These are phyloP conservation scores for Pythium aristosporum DNA, from an alignment of 352 stramenopile genomes.

Conservation along the genomic window DNA sequence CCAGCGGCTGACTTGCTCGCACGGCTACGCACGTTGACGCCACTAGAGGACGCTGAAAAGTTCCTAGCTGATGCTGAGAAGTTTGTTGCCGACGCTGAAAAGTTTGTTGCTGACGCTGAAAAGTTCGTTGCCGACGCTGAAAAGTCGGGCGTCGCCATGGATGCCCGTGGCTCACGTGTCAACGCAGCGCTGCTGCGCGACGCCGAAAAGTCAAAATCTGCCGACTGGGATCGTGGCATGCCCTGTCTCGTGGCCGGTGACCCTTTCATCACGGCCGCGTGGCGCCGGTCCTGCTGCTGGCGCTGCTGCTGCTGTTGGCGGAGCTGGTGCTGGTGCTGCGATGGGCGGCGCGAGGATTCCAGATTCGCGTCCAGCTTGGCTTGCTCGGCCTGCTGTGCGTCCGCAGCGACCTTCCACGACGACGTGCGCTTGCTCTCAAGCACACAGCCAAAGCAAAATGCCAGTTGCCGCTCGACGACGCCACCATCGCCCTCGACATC, in stretches of 20 bases:
- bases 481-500: constrained; percentile 34
- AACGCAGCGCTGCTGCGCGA: constrained; percentile 1
- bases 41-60: neutral
- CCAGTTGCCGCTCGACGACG: constrained; percentile 36
- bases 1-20: constrained; percentile 22
- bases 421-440: constrained; percentile 47
- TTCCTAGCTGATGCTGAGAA: too few relatives aligned
- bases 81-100: too few relatives aligned
- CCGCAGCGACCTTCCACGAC: constrained; percentile 44
- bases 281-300: too few relatives aligned
- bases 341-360: neutral
- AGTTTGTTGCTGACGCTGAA: too few relatives aligned
- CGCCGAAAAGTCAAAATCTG: constrained; percentile 2
- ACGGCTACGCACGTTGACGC: constrained; percentile 11
- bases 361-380: too few relatives aligned
- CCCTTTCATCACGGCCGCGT: neutral
- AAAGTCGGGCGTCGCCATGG: too few relatives aligned
- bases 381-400: constrained; percentile 23
- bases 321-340: constrained; percentile 26
- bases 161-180: neutral
- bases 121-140: too few relatives aligned
- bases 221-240: constrained; percentile 16
- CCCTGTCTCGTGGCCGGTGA: constrained; percentile 1
- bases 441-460: constrained; percentile 51
- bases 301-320: neutral